Conservation (phyloP, 2,329 filamentous ascomycete genomes). For the Beauveria varroae region DNA sequence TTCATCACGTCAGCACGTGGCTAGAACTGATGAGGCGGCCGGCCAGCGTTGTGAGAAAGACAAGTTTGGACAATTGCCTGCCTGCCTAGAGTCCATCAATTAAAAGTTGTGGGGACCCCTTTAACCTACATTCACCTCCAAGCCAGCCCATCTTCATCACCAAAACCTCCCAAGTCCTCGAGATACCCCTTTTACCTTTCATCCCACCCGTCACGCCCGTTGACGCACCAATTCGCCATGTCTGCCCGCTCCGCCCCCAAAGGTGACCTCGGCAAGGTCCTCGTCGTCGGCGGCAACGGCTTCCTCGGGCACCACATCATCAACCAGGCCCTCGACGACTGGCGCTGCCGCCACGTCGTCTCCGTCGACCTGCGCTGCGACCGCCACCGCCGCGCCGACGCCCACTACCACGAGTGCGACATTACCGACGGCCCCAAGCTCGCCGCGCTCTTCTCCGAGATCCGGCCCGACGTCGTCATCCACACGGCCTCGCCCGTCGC, state of each 20-base stretch:
- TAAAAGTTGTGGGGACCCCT: neutral
- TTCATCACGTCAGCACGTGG: too few relatives aligned
- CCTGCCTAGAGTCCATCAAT: too few relatives aligned
- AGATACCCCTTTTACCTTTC: too few relatives aligned
- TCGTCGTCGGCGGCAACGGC: slow-evolving; percentile 77
- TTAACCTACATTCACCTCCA: neutral
- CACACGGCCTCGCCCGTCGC: slow-evolving; percentile 74
- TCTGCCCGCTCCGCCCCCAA: slow-evolving; percentile 23
- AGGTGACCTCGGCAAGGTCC: slow-evolving; percentile 55
- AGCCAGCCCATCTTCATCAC: neutral
- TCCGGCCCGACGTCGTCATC: slow-evolving; percentile 75
- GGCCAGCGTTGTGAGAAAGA: too few relatives aligned
- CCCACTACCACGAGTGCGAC: slow-evolving; percentile 66
- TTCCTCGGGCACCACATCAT: slow-evolving; percentile 81
- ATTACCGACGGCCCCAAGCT: slow-evolving; percentile 62
- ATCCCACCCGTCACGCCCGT: neutral
- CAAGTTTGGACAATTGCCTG: too few relatives aligned
- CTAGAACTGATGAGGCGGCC: too few relatives aligned
- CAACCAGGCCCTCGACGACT: slow-evolving; percentile 55
- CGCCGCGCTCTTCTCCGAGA: slow-evolving; percentile 53
- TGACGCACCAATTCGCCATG: slow-evolving; percentile 3
- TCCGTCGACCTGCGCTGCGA: slow-evolving; percentile 67
- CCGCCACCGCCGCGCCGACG: slow-evolving; percentile 55
- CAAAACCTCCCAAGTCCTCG: neutral
- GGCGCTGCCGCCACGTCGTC: slow-evolving; percentile 47